phyloP scores from a whole-genome alignment of 225 moss, liverwort and hornwort species.

The Polytrichum commune region DNA sequence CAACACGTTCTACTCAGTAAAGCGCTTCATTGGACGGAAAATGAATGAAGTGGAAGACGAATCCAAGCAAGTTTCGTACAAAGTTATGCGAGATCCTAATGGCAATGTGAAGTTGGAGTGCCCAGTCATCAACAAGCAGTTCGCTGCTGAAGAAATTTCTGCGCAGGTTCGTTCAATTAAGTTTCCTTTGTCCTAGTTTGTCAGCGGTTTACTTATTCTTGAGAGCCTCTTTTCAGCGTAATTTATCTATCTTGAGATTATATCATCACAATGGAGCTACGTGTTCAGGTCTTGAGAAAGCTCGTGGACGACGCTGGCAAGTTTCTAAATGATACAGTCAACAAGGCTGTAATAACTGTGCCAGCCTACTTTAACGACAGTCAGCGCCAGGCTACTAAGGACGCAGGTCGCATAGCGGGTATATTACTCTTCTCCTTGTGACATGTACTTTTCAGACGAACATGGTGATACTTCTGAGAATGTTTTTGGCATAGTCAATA shows the following conservation, averaged over 20 bases:
- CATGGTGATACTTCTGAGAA: too few relatives aligned
- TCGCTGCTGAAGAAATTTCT: slow-evolving; percentile 71
- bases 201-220: too few relatives aligned
- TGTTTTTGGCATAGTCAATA: too few relatives aligned
- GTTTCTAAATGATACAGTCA: slow-evolving; percentile 51
- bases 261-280: neutral
- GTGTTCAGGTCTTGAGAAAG: slow-evolving; percentile 71
- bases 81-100: slow-evolving; percentile 43
- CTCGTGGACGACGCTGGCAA: slow-evolving; percentile 67
- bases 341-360: slow-evolving; percentile 63
- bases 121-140: slow-evolving; percentile 53
- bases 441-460: neutral
- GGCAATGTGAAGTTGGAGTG: slow-evolving; percentile 65
- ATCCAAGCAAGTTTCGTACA: slow-evolving; percentile 54
- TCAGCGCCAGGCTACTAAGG: slow-evolving; percentile 89
- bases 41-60: slow-evolving; percentile 60
- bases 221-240: neutral
- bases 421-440: neutral
- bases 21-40: slow-evolving; percentile 63
- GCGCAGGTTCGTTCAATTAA: slow-evolving; percentile 59
- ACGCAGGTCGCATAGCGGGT: slow-evolving; percentile 94
- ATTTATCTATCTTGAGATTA: neutral
- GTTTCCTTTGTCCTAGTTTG: neutral
- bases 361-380: slow-evolving; percentile 67
- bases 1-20: slow-evolving; percentile 86